Evolutionary conservation across 768 basidiomycete species (phyloP), one percentile per base, ranked within the genome.

Genomic region (Pleurotus cornucopiae): DNA sequence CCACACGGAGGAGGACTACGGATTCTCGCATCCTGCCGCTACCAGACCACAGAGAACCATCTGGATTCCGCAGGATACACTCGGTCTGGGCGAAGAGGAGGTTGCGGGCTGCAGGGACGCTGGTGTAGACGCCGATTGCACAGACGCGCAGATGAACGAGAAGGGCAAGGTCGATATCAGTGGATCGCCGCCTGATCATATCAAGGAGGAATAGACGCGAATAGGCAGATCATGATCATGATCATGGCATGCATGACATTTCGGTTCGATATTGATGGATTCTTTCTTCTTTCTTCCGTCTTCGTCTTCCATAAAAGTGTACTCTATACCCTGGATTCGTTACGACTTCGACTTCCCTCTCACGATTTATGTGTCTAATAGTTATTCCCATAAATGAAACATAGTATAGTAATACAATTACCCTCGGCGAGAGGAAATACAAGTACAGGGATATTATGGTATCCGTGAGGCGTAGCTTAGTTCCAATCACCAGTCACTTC

Each of bases 11-110:
- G 73, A 74, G 3, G 71, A 82, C 49, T 84, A 85, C 63, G 87
- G 88, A 11, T 98, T 96, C 72, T 85, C 89, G 46, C 96, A 96
- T 63, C 96, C 96, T 13, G 93, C 93, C 5, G 78, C 82, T 54
- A 82, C 75, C 59, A 71, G 83, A 49, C 83, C 89, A 46, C 91
- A 94, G 71, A 78, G 86, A 59, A 76, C 83, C 4, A 73, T 98
- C 30, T 98, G 96, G 96, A 69, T 98, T 54, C 91, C 96, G 18
- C 70, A 73, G 39, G 96, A 98, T 66, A 62, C 69, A 20, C 71
- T 83, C n/a, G 85, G 86, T 6, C 64, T 93, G 54, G 70, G 74
- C 38, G 81, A 81, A 58, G 82, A 77, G 56, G 90, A 91, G 73
- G 83, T 80, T 60, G 66, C 71, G 58, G 81, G 70, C 59, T 85